Evolutionary conservation across 2,329 filamentous ascomycete genomes (phyloP).

Genomic region (Ophiobolus disseminans): DNA sequence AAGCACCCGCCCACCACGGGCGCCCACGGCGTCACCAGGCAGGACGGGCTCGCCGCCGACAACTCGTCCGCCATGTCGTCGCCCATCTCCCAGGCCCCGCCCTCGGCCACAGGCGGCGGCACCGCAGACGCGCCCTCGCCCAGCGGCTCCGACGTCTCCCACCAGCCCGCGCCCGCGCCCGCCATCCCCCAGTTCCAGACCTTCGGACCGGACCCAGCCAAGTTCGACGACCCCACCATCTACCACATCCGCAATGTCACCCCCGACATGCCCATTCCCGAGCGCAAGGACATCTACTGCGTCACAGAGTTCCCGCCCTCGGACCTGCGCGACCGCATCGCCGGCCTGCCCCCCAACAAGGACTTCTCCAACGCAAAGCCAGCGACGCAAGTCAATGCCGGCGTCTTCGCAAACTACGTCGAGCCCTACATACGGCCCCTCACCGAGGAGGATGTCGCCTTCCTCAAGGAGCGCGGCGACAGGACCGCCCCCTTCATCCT

Average conservation of each 20-base stretch:
- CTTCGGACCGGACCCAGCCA: constrained; percentile 90
- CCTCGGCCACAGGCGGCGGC: constrained; percentile 58
- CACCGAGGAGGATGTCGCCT: constrained; percentile 92
- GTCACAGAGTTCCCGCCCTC: constrained; percentile 82
- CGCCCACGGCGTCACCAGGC: constrained; percentile 67
- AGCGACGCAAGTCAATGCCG: constrained; percentile 90
- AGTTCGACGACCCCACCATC: constrained; percentile 88
- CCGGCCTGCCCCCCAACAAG: constrained; percentile 87
- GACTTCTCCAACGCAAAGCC: constrained; percentile 96
- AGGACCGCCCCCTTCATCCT: constrained; percentile 83
- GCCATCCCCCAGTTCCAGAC: constrained; percentile 77
- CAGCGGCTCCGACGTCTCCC: constrained; percentile 61
- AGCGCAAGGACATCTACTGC: constrained; percentile 85
- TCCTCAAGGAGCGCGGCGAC: constrained; percentile 86
- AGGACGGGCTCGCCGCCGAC: constrained; percentile 64
- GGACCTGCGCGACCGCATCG: constrained; percentile 83
- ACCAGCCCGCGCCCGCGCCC: constrained; percentile 67
- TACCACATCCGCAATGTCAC: constrained; percentile 86
- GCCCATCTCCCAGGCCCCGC: constrained; percentile 53
- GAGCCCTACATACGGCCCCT: constrained; percentile 91
- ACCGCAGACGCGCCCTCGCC: constrained; percentile 70
- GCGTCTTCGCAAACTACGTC: constrained; percentile 89
- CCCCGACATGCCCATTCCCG: constrained; percentile 80
- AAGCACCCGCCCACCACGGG: constrained; percentile 66
- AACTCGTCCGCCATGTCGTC: constrained; percentile 50